These are phyloP conservation scores for Globomyces sp. DNA, from an alignment of 371 early-diverging fungal genomes.

Conservation along the genomic window DNA sequence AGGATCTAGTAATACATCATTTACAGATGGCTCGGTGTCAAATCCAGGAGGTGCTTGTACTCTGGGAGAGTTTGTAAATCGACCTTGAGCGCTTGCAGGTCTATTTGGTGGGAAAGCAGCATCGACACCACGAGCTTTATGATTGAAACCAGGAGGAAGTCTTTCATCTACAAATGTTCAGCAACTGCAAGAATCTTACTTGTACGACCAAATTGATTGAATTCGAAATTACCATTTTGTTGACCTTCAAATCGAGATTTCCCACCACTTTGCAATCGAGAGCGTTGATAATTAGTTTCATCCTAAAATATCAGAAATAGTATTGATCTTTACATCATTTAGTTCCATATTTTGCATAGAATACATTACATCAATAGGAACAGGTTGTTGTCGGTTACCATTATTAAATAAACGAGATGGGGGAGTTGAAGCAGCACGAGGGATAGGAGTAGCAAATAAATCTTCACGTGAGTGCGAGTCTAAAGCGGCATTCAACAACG, in stretches of 20 bases:
- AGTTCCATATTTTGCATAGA: conserved; percentile 75
- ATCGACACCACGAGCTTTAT: neutral
- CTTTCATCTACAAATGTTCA: no score
- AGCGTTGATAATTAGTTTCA: no score
- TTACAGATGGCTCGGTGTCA: conserved; percentile 6
- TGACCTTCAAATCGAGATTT: no score
- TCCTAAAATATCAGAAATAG: no score
- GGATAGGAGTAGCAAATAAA: conserved; percentile 43
- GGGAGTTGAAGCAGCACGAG: conserved; percentile 60
- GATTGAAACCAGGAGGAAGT: no score
- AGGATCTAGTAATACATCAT: conserved; percentile 22
- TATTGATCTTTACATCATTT: conserved; percentile 19
- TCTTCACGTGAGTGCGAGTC: conserved; percentile 41
- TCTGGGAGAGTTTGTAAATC: neutral
- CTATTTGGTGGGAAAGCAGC: neutral
- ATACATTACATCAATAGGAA: conserved; percentile 64
- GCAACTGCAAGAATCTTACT: no score
- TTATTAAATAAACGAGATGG: conserved; percentile 48
- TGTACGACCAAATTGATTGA: no score
- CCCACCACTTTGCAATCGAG: no score
- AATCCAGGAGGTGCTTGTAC: conserved; percentile 4
- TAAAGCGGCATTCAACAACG: conserved; percentile 56
- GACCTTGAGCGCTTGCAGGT: conserved; percentile 17
- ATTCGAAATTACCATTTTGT: no score
- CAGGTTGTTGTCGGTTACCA: conserved; percentile 17